Conservation (phyloP, 2,329 filamentous ascomycete genomes). For the Fusarium udum region DNA sequence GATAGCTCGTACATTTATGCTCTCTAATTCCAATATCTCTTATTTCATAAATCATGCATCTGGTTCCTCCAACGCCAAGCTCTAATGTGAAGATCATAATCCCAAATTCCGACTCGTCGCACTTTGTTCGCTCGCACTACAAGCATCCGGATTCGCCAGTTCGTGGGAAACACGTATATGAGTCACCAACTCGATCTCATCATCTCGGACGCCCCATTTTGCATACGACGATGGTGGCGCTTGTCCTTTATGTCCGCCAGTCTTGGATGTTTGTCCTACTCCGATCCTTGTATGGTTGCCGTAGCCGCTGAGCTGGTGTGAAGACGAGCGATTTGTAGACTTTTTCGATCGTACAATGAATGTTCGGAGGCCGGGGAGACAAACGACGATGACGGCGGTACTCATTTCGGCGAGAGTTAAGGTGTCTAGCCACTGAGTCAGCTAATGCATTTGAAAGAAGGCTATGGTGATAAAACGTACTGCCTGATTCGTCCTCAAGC, state of each 20-base stretch:
- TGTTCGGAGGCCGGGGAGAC: constrained; percentile 4
- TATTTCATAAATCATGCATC: background rate
- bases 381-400: constrained; percentile 11
- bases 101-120: background rate
- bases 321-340: background rate
- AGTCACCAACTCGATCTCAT: constrained; percentile 14
- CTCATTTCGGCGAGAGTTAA: constrained; percentile 10
- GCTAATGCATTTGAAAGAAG: background rate
- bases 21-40: background rate
- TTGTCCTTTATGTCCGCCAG: background rate
- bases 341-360: constrained; percentile 10
- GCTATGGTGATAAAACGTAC: background rate
- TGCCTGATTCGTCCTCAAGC: constrained; percentile 9
- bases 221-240: background rate
- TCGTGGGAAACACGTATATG: constrained; percentile 2
- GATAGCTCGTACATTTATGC: background rate
- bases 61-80: background rate
- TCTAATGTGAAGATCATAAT: background rate
- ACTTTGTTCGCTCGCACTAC: background rate
- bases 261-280: background rate
- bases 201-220: constrained; percentile 14
- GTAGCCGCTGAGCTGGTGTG: background rate
- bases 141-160: background rate
- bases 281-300: background rate
- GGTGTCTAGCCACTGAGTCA: background rate